phyloP scores from a whole-genome alignment of 2,329 filamentous ascomycete genomes.

The Xylariaceae sp. region DNA sequence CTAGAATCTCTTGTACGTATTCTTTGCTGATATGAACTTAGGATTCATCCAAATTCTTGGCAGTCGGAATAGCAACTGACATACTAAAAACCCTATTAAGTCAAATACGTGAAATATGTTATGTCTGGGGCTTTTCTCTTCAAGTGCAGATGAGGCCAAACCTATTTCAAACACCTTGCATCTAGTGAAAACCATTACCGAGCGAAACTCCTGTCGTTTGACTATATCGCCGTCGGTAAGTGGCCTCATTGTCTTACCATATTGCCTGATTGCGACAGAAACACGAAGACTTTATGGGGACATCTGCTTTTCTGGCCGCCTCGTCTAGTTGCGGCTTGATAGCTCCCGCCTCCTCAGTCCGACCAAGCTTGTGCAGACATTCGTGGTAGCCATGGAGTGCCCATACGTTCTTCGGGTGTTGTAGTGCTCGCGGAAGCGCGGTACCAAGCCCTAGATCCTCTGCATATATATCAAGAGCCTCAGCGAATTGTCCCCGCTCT shows the following conservation, averaged over 20 bases:
- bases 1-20: neutral
- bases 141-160: no score
- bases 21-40: neutral
- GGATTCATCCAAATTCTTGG: no score
- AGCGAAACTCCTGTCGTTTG: no score
- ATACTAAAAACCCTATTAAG: no score
- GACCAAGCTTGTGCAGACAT: slow-evolving; percentile 56
- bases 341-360: slow-evolving; percentile 34
- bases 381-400: slow-evolving; percentile 70
- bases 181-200: no score
- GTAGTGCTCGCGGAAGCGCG: slow-evolving; percentile 59
- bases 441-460: slow-evolving; percentile 59
- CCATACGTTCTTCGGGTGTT: slow-evolving; percentile 73
- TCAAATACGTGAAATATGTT: no score
- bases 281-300: slow-evolving; percentile 34
- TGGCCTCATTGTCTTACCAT: no score
- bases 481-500: slow-evolving; percentile 57
- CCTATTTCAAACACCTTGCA: no score
- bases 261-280: slow-evolving; percentile 28
- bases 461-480: slow-evolving; percentile 54
- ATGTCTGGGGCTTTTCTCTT: no score
- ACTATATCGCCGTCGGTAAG: neutral
- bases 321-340: slow-evolving; percentile 24
- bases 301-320: slow-evolving; percentile 25
- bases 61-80: no score